Evolutionary conservation across 2,329 filamentous ascomycete genomes (phyloP).

Genomic region (Hymenotorrendiella dingleyae): DNA sequence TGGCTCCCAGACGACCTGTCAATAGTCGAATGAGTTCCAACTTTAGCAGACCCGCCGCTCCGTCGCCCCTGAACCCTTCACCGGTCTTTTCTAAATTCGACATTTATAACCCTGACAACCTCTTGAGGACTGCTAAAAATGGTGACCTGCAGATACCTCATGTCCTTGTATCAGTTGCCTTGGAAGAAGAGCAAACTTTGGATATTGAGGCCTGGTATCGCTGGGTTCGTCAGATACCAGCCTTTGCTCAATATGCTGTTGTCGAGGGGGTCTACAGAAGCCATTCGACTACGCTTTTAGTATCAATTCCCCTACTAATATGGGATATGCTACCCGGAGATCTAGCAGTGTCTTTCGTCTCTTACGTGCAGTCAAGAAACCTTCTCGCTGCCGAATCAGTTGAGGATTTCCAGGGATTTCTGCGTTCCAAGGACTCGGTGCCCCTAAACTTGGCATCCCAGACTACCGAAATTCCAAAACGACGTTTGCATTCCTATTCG

Average conservation of each 20-base stretch:
- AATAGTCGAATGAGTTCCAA: slow-evolving; percentile 1
- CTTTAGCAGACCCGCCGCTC: slow-evolving; percentile 4
- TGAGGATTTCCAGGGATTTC: slow-evolving; percentile 4
- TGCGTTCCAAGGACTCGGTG: too few relatives aligned
- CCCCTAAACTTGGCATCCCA: too few relatives aligned
- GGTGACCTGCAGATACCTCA: slow-evolving; percentile 37
- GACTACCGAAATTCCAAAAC: too few relatives aligned
- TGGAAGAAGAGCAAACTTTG: slow-evolving; percentile 51
- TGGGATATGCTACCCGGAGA: slow-evolving; percentile 56
- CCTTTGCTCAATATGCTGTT: slow-evolving; percentile 53
- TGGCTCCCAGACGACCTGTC: slow-evolving; percentile 5
- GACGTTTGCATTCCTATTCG: slow-evolving; percentile 1
- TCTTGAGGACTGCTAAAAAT: slow-evolving; percentile 1
- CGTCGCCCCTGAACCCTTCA: slow-evolving; percentile 3
- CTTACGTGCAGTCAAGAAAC: slow-evolving; percentile 46
- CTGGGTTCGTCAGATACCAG: slow-evolving; percentile 50
- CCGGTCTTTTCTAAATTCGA: slow-evolving; percentile 8
- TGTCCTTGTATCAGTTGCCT: slow-evolving; percentile 54
- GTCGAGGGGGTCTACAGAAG: slow-evolving; percentile 57
- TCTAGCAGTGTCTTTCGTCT: slow-evolving; percentile 50
- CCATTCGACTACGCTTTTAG: slow-evolving; percentile 50
- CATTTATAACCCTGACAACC: slow-evolving; percentile 7
- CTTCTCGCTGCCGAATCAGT: slow-evolving; percentile 4
- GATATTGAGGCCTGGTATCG: slow-evolving; percentile 55
- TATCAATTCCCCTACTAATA: slow-evolving; percentile 53